Percentiles rank a stretch among this genome's conserved stretches.
phyloP scores from a whole-genome alignment of 1,139 yeast genomes.

The Magnusiomyces ingens region DNA sequence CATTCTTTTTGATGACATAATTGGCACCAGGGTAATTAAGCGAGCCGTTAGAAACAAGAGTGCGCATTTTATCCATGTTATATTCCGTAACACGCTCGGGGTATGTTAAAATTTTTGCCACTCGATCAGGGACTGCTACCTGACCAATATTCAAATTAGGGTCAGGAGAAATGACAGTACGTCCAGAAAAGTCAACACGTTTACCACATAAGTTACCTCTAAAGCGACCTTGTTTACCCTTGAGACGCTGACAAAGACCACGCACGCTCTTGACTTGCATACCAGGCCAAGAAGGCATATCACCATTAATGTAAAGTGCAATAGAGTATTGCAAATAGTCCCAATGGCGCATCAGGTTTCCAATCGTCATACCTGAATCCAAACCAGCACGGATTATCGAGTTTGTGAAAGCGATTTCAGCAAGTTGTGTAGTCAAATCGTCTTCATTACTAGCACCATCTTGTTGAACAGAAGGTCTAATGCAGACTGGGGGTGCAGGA shows the following conservation, averaged over 20 bases:
- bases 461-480: conserved; percentile 96
- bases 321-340: conserved; percentile 91
- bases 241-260: conserved; percentile 93
- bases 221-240: conserved; percentile 98
- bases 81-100: conserved; percentile 93
- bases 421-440: conserved; percentile 89
- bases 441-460: conserved; percentile 94
- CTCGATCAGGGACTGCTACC: conserved; percentile 96
- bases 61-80: conserved; percentile 70
- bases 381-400: conserved; percentile 89
- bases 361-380: conserved; percentile 88
- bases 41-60: conserved; percentile 77
- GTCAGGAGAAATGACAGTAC: conserved; percentile 98
- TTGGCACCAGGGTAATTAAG: conserved; percentile 94
- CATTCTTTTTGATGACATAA: conserved; percentile 75
- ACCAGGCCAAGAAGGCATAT: conserved; percentile 50
- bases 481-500: conserved; percentile 99
- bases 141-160: conserved; percentile 92
- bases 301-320: conserved; percentile 96
- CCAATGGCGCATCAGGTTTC: conserved; percentile 97
- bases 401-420: conserved; percentile 96
- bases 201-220: conserved; percentile 97
- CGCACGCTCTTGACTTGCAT: conserved; percentile 73
- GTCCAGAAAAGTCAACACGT: conserved; percentile 96
- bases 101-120: conserved; percentile 90